Conservation (phyloP, 345 rosid genomes). For the Limnanthes douglasii region DNA sequence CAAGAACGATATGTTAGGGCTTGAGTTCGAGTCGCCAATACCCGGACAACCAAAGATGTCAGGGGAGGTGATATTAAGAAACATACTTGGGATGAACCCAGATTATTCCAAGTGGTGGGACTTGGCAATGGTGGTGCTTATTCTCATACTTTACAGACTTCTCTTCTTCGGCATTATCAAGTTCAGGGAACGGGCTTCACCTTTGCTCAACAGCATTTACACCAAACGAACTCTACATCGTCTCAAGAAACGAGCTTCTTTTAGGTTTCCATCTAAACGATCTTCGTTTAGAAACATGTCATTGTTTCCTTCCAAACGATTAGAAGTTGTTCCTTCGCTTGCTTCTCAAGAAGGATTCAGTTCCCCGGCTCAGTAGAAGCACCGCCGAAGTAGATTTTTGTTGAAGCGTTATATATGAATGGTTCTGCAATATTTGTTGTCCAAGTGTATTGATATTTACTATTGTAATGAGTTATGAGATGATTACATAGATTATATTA, state of each 20-base stretch:
- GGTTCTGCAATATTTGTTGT: no score
- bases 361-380: conserved; percentile 26
- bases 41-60: conserved; percentile 27
- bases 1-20: conserved; percentile 55
- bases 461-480: no score
- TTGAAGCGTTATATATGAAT: no score
- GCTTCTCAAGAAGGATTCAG: conserved; percentile 62
- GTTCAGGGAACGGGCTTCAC: conserved; percentile 50
- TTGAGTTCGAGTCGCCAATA: conserved; percentile 36
- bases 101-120: conserved; percentile 65
- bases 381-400: no score
- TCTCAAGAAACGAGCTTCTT: conserved; percentile 50
- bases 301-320: conserved; percentile 28
- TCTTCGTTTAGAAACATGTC: no score
- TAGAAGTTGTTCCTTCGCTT: conserved; percentile 32
- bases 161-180: conserved; percentile 47
- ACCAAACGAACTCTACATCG: conserved; percentile 35
- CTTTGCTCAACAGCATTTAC: conserved; percentile 26
- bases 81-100: conserved; percentile 27
- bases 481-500: no score
- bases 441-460: no score
- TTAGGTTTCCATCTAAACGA: no score
- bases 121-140: conserved; percentile 24
- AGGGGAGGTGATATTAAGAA: conserved; percentile 34
- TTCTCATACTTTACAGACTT: conserved; percentile 31